Conservation (phyloP, 2,329 filamentous ascomycete genomes). For the Cytospora chrysosperma region DNA sequence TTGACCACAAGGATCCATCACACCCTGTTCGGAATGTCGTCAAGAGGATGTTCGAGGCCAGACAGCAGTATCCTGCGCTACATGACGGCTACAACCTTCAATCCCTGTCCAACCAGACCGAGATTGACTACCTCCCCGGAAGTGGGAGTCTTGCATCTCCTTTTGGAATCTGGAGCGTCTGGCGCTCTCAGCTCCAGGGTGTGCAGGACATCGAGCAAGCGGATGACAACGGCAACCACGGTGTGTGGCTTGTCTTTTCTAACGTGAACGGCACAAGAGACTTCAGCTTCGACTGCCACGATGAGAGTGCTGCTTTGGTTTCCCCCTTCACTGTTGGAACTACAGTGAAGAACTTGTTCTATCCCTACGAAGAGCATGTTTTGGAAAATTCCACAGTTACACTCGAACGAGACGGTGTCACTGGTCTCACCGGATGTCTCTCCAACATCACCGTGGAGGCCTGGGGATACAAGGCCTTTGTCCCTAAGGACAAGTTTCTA, state of each 20-base stretch:
- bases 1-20: conserved; percentile 61
- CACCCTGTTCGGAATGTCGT: conserved; percentile 59
- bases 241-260: conserved; percentile 51
- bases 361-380: conserved; percentile 56
- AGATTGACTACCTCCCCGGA: conserved; percentile 28
- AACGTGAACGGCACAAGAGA: conserved; percentile 48
- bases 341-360: conserved; percentile 62
- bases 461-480: conserved; percentile 61
- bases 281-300: conserved; percentile 57
- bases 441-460: conserved; percentile 49
- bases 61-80: conserved; percentile 53
- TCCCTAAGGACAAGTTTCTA: conserved; percentile 50
- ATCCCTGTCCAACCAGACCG: conserved; percentile 54
- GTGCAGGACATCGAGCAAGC: conserved; percentile 53
- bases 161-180: conserved; percentile 57
- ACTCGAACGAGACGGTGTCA: conserved; percentile 47
- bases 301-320: conserved; percentile 48
- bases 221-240: conserved; percentile 25
- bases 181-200: conserved; percentile 47
- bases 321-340: conserved; percentile 55
- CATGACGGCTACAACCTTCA: conserved; percentile 59
- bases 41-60: conserved; percentile 60
- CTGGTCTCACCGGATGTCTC: conserved; percentile 54
- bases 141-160: conserved; percentile 40
- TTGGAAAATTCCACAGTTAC: conserved; percentile 46